phyloP scores from a whole-genome alignment of 1,284 basidiomycete species.

The Ganoderma sinense region DNA sequence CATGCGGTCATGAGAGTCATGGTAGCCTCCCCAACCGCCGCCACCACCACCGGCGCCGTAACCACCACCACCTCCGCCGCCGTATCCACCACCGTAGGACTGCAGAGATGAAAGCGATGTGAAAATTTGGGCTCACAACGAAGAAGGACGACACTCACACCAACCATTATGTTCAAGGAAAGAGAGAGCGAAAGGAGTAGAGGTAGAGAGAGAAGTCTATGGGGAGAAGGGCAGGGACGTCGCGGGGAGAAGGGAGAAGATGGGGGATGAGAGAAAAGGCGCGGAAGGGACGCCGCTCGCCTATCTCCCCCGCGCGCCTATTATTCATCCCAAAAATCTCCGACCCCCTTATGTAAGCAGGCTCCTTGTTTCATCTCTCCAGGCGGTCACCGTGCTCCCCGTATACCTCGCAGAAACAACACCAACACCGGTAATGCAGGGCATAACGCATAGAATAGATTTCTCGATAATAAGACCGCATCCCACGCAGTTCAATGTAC shows the following conservation, averaged over 20 bases:
- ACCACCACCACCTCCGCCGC: conserved; percentile 41
- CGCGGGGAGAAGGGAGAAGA: conserved; percentile 5
- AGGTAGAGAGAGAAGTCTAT: conserved; percentile 18
- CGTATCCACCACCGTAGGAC: conserved; percentile 47
- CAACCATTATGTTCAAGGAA: conserved; percentile 43
- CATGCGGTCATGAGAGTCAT: conserved; percentile 80
- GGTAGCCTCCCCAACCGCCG: conserved; percentile 62
- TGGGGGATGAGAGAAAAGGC: conserved; percentile 6
- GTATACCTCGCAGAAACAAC: too few species aligned
- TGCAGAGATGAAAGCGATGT: conserved; percentile 20
- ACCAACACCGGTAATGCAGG: too few species aligned
- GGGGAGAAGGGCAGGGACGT: conserved; percentile 14
- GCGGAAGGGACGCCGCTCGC: neutral
- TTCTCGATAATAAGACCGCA: neutral
- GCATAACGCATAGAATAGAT: neutral
- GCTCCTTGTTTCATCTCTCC: neutral
- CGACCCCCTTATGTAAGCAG: conserved; percentile 22
- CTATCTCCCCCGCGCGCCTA: conserved; percentile 4
- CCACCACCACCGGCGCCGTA: conserved; percentile 55
- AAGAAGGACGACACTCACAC: conserved; percentile 11
- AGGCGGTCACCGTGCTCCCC: too few species aligned
- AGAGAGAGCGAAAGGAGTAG: conserved; percentile 10
- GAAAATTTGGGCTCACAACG: neutral
- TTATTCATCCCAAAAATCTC: conserved; percentile 25
- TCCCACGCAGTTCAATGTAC: neutral